A percentile compares a stretch with the other conserved stretches of the same genome.
These are phyloP conservation scores for Pseudophaeomoniella oleicola DNA, from an alignment of 2,329 filamentous ascomycete species.

Conservation along the genomic window DNA sequence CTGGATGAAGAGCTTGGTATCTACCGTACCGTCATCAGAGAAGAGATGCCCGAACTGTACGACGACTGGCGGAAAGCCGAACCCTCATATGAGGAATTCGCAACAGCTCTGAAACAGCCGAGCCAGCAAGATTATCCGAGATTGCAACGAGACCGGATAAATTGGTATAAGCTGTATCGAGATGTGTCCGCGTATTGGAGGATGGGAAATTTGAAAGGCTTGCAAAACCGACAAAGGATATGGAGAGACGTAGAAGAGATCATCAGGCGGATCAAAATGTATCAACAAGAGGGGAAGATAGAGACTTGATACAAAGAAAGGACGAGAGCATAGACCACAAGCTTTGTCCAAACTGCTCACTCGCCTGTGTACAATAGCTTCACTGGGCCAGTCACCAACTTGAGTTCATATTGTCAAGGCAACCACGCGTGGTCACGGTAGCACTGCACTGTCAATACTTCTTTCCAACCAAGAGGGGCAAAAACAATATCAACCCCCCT, in stretches of 20 bases:
- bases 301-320: too few species aligned
- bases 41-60: not conserved
- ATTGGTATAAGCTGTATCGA: constrained; percentile 8
- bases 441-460: too few species aligned
- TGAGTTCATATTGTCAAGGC: too few species aligned
- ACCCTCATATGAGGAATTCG: constrained; percentile 1
- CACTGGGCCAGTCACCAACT: too few species aligned
- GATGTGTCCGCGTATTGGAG: constrained; percentile 5
- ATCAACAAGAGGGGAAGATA: not conserved
- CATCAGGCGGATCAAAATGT: not conserved
- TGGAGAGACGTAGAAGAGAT: constrained; percentile 5
- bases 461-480: too few species aligned
- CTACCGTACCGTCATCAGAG: not conserved
- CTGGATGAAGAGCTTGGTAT: not conserved
- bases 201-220: constrained; percentile 8
- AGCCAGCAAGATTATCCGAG: not conserved
- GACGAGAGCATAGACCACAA: too few species aligned
- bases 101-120: not conserved
- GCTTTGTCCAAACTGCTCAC: too few species aligned
- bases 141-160: constrained; percentile 4
- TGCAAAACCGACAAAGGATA: constrained; percentile 9
- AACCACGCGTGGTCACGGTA: too few species aligned
- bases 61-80: not conserved
- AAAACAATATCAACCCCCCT: too few species aligned
- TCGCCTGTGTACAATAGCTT: too few species aligned